Conservation (phyloP, 331 rosid genomes). For the Malus hybrid region DNA sequence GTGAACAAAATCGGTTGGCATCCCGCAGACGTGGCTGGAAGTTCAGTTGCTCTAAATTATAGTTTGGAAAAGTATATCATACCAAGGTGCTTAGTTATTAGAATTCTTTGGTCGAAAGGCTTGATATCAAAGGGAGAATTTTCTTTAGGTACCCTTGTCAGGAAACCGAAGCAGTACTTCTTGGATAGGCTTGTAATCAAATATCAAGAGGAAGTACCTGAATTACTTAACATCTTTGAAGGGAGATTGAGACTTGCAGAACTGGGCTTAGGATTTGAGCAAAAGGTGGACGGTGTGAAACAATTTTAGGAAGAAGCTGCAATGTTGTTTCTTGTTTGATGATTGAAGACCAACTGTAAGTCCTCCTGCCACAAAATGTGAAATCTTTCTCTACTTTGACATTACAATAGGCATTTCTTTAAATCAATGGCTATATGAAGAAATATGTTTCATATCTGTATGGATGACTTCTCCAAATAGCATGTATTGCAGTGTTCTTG, state of each 20-base stretch:
- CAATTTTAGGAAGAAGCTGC: background rate
- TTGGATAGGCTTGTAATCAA: slow-evolving; percentile 13
- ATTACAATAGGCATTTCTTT: too few species aligned
- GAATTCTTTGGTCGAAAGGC: slow-evolving; percentile 7
- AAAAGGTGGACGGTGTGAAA: background rate
- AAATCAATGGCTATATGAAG: too few species aligned
- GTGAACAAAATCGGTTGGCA: slow-evolving; percentile 12
- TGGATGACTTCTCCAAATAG: too few species aligned
- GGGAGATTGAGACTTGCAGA: background rate
- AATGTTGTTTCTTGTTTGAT: too few species aligned
- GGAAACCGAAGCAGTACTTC: background rate
- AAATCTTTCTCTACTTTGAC: too few species aligned
- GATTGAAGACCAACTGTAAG: too few species aligned
- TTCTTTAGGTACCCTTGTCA: background rate
- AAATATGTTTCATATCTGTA: too few species aligned
- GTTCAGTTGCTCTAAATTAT: background rate
- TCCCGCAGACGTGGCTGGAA: background rate
- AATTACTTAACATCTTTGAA: background rate
- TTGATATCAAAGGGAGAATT: background rate
- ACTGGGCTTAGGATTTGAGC: background rate
- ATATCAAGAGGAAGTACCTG: slow-evolving; percentile 6
- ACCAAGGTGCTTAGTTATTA: slow-evolving; percentile 15
- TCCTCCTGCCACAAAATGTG: too few species aligned
- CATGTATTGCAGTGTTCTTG: too few species aligned
- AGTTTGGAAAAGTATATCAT: slow-evolving; percentile 17